phyloP scores from a whole-genome alignment of 208 protist species.

The Trichomonas vaginalis region DNA sequence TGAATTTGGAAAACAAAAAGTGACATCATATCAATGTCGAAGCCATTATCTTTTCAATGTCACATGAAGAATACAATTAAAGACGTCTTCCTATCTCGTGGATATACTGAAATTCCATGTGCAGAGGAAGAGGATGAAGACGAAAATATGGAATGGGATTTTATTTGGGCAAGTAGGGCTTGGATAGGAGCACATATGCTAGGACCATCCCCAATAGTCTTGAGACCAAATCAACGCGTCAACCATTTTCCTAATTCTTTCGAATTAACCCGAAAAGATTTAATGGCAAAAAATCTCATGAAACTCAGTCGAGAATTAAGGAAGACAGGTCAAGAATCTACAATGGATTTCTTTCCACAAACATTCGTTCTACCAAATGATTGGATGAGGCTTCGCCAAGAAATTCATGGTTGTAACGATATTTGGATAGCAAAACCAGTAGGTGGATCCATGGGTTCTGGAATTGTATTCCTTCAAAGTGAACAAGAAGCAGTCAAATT shows the following conservation, averaged over 20 bases:
- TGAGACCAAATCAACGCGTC: neutral
- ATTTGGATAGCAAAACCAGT: neutral
- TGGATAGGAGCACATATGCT: neutral
- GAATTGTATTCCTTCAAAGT: neutral
- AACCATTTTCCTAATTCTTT: neutral
- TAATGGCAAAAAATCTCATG: neutral
- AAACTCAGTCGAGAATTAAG: neutral
- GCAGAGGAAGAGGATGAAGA: neutral
- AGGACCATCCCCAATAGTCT: neutral
- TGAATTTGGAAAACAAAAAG: too few species aligned
- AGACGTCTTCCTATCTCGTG: neutral
- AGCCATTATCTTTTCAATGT: neutral
- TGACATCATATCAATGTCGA: neutral
- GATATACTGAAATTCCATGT: neutral
- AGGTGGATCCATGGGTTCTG: neutral
- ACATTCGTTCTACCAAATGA: neutral
- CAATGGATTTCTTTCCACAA: neutral
- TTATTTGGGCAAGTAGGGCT: neutral
- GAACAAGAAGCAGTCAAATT: neutral
- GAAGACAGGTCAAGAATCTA: neutral
- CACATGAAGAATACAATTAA: slow-evolving; percentile 14
- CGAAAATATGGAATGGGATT: neutral
- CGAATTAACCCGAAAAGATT: neutral
- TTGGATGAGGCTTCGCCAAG: neutral
- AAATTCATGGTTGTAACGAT: neutral